Evolutionary conservation across 768 basidiomycete genomes (phyloP), one percentile per base, ranked within the genome.

Genomic region (Leccinum rimulosum): DNA sequence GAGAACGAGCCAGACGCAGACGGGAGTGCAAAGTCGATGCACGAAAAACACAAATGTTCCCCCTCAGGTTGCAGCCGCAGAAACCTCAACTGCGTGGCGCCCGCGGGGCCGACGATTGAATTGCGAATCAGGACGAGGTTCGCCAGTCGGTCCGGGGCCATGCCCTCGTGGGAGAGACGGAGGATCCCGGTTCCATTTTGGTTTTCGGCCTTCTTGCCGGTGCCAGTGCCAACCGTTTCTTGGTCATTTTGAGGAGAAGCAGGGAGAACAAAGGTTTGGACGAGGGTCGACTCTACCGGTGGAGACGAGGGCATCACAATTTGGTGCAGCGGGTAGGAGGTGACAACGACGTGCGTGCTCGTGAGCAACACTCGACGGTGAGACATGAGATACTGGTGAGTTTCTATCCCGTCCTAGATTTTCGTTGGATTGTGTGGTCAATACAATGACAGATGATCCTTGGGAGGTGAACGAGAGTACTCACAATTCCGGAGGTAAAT

Each of bases 61-160:
- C 31, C 17, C 11, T 48, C 25, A 17, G 25, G n/a, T n/a, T 38
- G 60, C 30, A 55, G 15, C 19, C 35, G 50, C 15, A 60, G 15
- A 22, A 49, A 50, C 30, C 58, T 56, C 52, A 60, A 15, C 14
- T 12, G 31, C 7, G 52, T 61, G 27, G 17, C 14, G 1, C 9
- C 22, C 3, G 9, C 30, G 12, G 47, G 1, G 14, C 50, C 11
- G 8, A 40, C 12, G 47, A n/a, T 45, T 15, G 60, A 60, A 17
- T 61, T 60, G 31, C 60, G 58, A 54, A 11, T n/a, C 19, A 60
- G 38, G 27, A 5, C 31, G 3, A 60, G 52, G 25, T 61, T 56
- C 4, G 25, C 27, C 27, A 61, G 25, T 8, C 27, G n/a, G 17
- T 54, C 38, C 0, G 38, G n/a, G 2, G 43, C 9, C 17, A 60